Evolutionary conservation across 192 early-diverging fungal genomes (phyloP), one percentile per base, ranked within the genome.

Genomic region (Rhizophagus prolifer): DNA sequence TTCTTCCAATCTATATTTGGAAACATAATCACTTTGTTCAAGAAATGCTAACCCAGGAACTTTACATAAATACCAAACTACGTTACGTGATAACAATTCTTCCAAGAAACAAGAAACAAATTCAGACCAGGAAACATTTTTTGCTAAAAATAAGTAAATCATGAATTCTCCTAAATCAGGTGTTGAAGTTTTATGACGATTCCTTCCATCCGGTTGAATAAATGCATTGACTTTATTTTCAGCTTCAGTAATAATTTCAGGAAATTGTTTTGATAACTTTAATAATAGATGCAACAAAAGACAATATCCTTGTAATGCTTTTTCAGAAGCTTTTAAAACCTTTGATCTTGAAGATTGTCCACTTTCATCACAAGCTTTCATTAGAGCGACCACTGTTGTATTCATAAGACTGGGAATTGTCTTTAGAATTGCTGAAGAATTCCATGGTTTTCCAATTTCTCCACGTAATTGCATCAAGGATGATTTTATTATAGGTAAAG

Each of bases 231-330:
- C 10, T 23, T 68, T 68, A 6, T 68, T 34, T 68, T 68, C 34
- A 14, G 66, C 66, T 12, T 68, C 66, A 1, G 30, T 68, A 0
- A 38, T 34, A 9, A 68, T 36, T 68, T 68, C 19, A 36, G 66
- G 66, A 41, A n/a, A 68, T 38, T 41, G 4, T 41, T 68, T 41
- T 16, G 30, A 21, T n/a, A 68, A 23, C 9, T 21, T 68, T 12
- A 36, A 36, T 38, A 68, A 68, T n/a, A 68, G n/a, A 21, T 68
- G 66, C 4, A 68, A 31, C 36, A 68, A 68, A 36, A 68, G 34
- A 68, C 66, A 68, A 41, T 68, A 68, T n/a, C 66, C 66, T 68
- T 68, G 66, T 41, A 68, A 68, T 38, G 66, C 66, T 68, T 68
- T 70, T 26, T 47, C 68, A 25, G 36, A 47, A n/a, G 68, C 68